Evolutionary conservation across 148 eudicot species (phyloP), one percentile per base, ranked within the genome.

Genomic region (Fagopyrum tataricum): DNA sequence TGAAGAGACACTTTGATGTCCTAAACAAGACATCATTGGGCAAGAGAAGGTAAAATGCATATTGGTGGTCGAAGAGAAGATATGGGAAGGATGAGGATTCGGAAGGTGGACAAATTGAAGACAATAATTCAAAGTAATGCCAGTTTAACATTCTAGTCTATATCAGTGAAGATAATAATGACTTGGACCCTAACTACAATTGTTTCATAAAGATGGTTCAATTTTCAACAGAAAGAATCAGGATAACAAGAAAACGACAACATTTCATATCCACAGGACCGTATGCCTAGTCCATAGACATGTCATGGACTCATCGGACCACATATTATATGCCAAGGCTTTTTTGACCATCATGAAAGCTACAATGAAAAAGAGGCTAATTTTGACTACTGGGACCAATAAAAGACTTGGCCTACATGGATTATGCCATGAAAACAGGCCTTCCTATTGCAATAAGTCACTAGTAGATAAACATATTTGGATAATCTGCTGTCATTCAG

Each of bases 261-360:
- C 0, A 26, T 1, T 10, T 40, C 13, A 26, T 24, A 61, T 61
- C 40, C 67, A 24, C 15, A 26, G 17, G 31, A 11, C 8, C 41
- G 31, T 24, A 61, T 26, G 5, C 67, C 41, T 61, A 61, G 67
- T 61, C 41, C n/a, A 62, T 62, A 13, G 7, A 62, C 67, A 62
- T 62, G 42, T 5, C 39, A 58, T 58, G 67, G 6, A 31, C 67
- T 62, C 67, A 15, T 62, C 18, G 42, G 67, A 26, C 67, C 67
- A 26, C 67, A 62, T 62, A 62, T 10, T 62, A 31, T 62, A 62
- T 26, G 67, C 67, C 37, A 0, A 26, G n/a, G 18, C 42, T 62
- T 64, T 64, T 62, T 64, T 37, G 3, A 37, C 68, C 18, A 37
- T 11, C 4, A 12, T 64, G 68, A 37, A 23, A 64, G 13, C 9